phyloP scores from a whole-genome alignment of 2,329 filamentous ascomycete species.

The Juglanconis sp. region DNA sequence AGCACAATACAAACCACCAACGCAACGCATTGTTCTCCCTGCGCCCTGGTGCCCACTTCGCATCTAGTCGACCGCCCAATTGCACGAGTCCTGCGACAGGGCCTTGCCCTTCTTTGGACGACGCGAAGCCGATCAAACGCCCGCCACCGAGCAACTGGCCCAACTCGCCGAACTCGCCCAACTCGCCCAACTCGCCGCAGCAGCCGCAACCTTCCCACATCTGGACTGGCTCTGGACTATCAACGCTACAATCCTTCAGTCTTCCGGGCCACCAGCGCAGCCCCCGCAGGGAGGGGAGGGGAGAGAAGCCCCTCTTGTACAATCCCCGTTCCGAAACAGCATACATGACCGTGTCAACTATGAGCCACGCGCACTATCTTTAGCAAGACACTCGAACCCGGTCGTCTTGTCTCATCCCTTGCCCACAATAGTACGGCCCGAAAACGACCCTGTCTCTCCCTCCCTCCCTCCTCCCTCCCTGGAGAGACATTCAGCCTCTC shows the following conservation, averaged over 20 bases:
- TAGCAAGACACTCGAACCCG: constrained; percentile 14
- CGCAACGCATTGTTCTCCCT: constrained; percentile 13
- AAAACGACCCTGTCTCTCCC: neutral
- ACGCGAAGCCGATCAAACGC: neutral
- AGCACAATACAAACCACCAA: neutral
- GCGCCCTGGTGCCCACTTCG: neutral
- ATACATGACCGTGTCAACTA: constrained; percentile 9
- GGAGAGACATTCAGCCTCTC: neutral
- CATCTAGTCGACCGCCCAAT: neutral
- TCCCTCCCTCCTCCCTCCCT: neutral
- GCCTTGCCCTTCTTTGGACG: neutral
- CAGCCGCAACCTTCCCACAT: neutral
- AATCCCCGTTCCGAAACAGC: constrained; percentile 10
- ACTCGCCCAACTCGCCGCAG: no score
- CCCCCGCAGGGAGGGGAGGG: no score
- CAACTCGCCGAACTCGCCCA: neutral
- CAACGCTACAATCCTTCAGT: neutral
- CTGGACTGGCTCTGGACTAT: neutral
- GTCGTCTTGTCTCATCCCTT: constrained; percentile 13
- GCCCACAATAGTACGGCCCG: neutral
- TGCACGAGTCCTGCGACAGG: neutral
- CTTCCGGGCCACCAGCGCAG: no score
- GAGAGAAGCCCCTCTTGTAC: no score
- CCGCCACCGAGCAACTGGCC: no score
- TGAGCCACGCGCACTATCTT: constrained; percentile 9